Base-by-base conservation (phyloP, 2,329 filamentous ascomycete genomes). In the Alternaria conjuncta region DNA sequence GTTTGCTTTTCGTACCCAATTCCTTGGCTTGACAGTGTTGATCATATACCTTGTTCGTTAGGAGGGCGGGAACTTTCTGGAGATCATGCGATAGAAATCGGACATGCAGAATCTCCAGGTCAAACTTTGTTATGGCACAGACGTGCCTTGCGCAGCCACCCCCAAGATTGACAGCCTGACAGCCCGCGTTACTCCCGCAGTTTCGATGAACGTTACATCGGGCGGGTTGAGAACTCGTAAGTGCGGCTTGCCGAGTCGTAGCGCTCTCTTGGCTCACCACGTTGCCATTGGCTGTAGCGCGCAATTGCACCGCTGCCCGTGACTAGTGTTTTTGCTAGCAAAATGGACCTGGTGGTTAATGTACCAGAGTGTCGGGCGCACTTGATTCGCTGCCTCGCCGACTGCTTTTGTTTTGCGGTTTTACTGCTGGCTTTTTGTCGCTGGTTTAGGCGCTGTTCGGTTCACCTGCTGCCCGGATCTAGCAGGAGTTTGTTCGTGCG, bases 331-430 rank as follows among this genome's bases (percentile, higher is more conserved):
- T 63, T 63, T 49, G 57, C 55, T 56, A 51, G 49, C 43, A 57
- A 30, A 43, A 58, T 53, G 55, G 47, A 25, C 23, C 41, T 62
- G 50, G 43, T 64, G 64, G 51, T 64, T 63, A 58, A 64, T 55
- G 56, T 61, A 55, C 67, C 66, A 63, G 58, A 62, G 57, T 32
- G 50, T 57, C 57, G 67, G 65, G 64, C 21, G 9, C 53, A 61
- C 54, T 66, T 63, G 56, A 65, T 68, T 64, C 59, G 60, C 60
- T 69, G 63, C 65, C 67, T 69, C 67, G 65, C 67, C 67, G 61
- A 65, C 61, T 56, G 58, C 7, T 36, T 32, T 66, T 55, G 20
- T 63, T 60, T 47, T 55, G 60, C 56, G n/a, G 23, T 53, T 43
- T 44, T 21, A 50, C 32, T 58, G 41, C 45, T 51, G 56, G 46